Conservation (phyloP, 2,329 filamentous ascomycete genomes). For the Ustilaginoidea virens region DNA sequence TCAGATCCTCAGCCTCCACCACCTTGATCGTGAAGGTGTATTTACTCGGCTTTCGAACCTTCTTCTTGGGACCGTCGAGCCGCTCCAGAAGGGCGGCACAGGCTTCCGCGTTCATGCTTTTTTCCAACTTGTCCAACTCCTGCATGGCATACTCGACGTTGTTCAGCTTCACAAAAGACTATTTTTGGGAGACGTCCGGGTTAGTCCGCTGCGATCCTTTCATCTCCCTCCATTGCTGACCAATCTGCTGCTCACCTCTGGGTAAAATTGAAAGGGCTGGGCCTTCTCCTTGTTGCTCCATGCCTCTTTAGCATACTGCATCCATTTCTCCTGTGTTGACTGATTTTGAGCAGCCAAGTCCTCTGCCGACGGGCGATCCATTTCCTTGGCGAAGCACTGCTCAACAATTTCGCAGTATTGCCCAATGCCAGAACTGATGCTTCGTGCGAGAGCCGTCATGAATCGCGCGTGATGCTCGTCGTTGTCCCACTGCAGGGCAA, state of each 20-base stretch:
- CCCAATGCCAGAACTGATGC: slow-evolving; percentile 67
- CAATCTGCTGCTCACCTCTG: slow-evolving; percentile 51
- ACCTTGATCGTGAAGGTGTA: slow-evolving; percentile 99
- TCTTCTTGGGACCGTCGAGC: slow-evolving; percentile 53
- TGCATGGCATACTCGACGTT: slow-evolving; percentile 92
- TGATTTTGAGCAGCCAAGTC: slow-evolving; percentile 66
- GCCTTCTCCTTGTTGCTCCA: slow-evolving; percentile 86
- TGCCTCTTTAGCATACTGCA: slow-evolving; percentile 85
- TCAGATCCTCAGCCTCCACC: slow-evolving; percentile 92
- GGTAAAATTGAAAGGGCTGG: slow-evolving; percentile 92
- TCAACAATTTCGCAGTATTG: slow-evolving; percentile 88
- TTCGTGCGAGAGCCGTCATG: slow-evolving; percentile 84
- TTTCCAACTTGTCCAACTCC: slow-evolving; percentile 81
- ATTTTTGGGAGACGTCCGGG: slow-evolving; percentile 2
- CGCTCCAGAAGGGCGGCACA: slow-evolving; percentile 71
- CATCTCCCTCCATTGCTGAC: too few relatives aligned
- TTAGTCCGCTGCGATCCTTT: background rate
- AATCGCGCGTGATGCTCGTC: slow-evolving; percentile 90
- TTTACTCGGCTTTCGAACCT: slow-evolving; percentile 55
- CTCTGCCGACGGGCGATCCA: slow-evolving; percentile 81
- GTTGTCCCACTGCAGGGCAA: slow-evolving; percentile 80
- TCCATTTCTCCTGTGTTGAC: slow-evolving; percentile 80
- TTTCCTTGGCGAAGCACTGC: slow-evolving; percentile 71
- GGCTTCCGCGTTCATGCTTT: slow-evolving; percentile 77
- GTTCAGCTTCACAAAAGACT: slow-evolving; percentile 97